Conservation (phyloP, 306 rosid genomes). For the Castanea mollissima region DNA sequence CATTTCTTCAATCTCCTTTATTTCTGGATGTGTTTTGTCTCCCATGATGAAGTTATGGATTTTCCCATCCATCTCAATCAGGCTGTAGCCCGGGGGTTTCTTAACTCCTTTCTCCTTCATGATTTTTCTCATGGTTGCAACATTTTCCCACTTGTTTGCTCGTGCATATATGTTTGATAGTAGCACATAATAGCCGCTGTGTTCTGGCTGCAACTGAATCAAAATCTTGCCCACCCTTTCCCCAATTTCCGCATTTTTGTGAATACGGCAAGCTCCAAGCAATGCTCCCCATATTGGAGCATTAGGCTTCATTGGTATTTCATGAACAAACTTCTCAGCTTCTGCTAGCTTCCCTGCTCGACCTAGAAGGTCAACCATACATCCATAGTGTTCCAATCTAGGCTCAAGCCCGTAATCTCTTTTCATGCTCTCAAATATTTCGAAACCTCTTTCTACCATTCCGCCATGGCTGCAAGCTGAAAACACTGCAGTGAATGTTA, state of each 20-base stretch:
- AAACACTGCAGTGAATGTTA: slow-evolving; percentile 45
- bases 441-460: slow-evolving; percentile 28
- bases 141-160: slow-evolving; percentile 44
- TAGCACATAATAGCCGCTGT: slow-evolving; percentile 47
- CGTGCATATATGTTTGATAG: slow-evolving; percentile 44
- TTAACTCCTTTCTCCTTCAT: slow-evolving; percentile 44
- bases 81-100: slow-evolving; percentile 40
- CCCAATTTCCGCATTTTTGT: slow-evolving; percentile 34
- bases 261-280: slow-evolving; percentile 49
- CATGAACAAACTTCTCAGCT: slow-evolving; percentile 44
- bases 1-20: slow-evolving; percentile 36
- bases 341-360: slow-evolving; percentile 43
- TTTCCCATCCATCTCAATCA: slow-evolving; percentile 47
- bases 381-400: slow-evolving; percentile 51
- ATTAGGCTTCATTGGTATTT: slow-evolving; percentile 47
- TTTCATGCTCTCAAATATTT: slow-evolving; percentile 40
- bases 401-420: slow-evolving; percentile 30
- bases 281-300: slow-evolving; percentile 49
- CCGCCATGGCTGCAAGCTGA: slow-evolving; percentile 46
- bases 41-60: slow-evolving; percentile 39
- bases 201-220: slow-evolving; percentile 45
- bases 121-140: slow-evolving; percentile 26
- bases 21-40: slow-evolving; percentile 44
- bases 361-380: slow-evolving; percentile 48
- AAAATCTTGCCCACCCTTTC: slow-evolving; percentile 45